These are phyloP conservation scores for Cyclotella atomus DNA, from an alignment of 108 stramenopile genomes.

Conservation along the genomic window DNA sequence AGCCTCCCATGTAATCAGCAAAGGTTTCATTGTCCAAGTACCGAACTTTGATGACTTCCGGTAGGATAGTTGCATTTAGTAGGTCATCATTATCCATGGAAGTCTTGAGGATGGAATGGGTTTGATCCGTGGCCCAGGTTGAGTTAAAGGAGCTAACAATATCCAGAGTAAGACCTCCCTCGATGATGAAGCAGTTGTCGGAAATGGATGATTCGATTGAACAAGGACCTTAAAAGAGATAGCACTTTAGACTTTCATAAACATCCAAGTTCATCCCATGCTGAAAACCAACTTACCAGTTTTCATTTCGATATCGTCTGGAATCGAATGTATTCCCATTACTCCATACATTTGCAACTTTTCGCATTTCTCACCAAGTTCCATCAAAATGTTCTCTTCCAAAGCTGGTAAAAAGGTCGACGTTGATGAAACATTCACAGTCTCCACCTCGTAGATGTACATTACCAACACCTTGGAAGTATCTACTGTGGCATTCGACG, in stretches of 20 bases:
- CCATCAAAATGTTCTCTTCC: slow-evolving; percentile 26
- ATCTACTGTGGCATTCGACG: background rate
- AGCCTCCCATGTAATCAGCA: slow-evolving; percentile 10
- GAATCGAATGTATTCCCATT: background rate
- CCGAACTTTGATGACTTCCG: slow-evolving; percentile 37
- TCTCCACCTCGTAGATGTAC: slow-evolving; percentile 44
- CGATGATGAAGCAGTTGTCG: slow-evolving; percentile 39
- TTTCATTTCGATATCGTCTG: slow-evolving; percentile 7
- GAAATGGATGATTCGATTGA: slow-evolving; percentile 19
- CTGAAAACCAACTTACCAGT: background rate
- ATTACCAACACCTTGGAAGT: slow-evolving; percentile 1
- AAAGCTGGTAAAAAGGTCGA: slow-evolving; percentile 19
- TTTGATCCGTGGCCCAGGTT: slow-evolving; percentile 22
- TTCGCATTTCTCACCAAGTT: slow-evolving; percentile 16
- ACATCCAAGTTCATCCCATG: background rate
- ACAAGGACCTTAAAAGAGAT: slow-evolving; percentile 11
- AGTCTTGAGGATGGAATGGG: slow-evolving; percentile 7
- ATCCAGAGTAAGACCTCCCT: slow-evolving; percentile 30
- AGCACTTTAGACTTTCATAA: no score
- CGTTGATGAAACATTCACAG: slow-evolving; percentile 15
- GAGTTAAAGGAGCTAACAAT: background rate
- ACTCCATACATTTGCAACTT: slow-evolving; percentile 9
- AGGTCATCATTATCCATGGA: slow-evolving; percentile 34
- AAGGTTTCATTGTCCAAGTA: slow-evolving; percentile 33
- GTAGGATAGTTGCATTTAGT: slow-evolving; percentile 15